These are phyloP conservation scores for Zygotorulaspora mrakii DNA, from an alignment of 1,139 yeast species.

Conservation along the genomic window DNA sequence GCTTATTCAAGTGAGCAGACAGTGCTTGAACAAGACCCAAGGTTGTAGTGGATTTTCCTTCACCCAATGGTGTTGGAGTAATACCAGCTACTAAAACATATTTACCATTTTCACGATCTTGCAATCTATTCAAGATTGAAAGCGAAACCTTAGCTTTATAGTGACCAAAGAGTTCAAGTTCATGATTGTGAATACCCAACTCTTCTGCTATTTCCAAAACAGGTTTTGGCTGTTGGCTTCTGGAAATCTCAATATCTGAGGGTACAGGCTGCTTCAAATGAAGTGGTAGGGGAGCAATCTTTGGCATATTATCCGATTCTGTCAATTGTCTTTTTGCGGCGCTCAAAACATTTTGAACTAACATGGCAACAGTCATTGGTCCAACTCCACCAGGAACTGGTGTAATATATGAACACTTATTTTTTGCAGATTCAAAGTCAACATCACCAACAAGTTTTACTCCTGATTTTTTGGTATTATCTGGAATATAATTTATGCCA, in stretches of 20 bases:
- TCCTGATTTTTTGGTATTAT: conserved; percentile 60
- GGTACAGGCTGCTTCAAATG: conserved; percentile 59
- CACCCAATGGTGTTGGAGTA: conserved; percentile 80
- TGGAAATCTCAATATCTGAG: conserved; percentile 70
- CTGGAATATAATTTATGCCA: conserved; percentile 72
- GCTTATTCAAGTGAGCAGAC: conserved; percentile 66
- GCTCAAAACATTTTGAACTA: conserved; percentile 61
- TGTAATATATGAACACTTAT: conserved; percentile 59
- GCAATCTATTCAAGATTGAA: conserved; percentile 54
- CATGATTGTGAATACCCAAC: conserved; percentile 57
- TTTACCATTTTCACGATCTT: conserved; percentile 59
- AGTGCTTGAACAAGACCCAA: conserved; percentile 77
- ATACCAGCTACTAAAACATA: conserved; percentile 76
- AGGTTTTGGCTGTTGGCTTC: conserved; percentile 67
- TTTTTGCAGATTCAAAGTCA: conserved; percentile 55
- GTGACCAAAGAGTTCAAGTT: conserved; percentile 69
- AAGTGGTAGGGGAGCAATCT: conserved; percentile 52
- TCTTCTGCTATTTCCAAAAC: conserved; percentile 62
- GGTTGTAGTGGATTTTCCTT: conserved; percentile 78
- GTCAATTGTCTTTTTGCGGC: conserved; percentile 54
- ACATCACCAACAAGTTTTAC: conserved; percentile 73
- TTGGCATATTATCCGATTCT: conserved; percentile 46
- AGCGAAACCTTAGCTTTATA: conserved; percentile 72
- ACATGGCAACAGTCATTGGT: conserved; percentile 86
- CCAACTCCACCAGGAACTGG: conserved; percentile 92